Percentiles rank a stretch among this genome's conserved stretches.
Conservation (phyloP, 805 yeast genomes). For the Lipomyces yamadae region DNA sequence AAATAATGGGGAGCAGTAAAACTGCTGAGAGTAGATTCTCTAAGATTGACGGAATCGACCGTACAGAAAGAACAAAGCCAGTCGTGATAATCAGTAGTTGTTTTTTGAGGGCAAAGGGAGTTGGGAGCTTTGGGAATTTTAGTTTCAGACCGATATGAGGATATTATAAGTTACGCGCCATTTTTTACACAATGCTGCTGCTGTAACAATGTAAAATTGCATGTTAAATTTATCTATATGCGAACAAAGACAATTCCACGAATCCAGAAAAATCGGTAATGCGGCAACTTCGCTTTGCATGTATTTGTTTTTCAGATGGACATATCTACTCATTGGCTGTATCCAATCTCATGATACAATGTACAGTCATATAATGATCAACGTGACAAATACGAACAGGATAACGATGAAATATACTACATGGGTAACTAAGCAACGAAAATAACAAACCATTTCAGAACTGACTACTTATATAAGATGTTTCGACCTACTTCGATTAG, state of each 20-base stretch:
- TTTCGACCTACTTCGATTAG: conserved; percentile 41
- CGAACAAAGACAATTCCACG: not conserved
- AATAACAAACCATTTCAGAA: not conserved
- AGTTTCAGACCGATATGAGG: not conserved
- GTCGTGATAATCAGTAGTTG: not conserved
- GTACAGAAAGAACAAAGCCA: not conserved
- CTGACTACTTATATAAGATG: conserved; percentile 45
- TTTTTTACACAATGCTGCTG: not conserved
- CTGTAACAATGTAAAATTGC: not conserved
- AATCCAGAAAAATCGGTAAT: not conserved
- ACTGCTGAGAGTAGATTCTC: not conserved
- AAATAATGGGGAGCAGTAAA: not conserved
- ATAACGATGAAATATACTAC: not conserved
- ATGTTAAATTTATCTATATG: not conserved
- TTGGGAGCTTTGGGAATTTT: not conserved
- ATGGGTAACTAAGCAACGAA: not conserved
- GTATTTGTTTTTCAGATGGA: not conserved
- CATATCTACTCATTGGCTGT: not conserved
- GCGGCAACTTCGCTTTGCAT: not conserved
- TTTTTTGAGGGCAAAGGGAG: not conserved
- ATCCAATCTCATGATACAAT: not conserved
- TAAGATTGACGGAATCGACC: not conserved
- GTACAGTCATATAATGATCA: not conserved
- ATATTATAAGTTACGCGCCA: too few relatives aligned
- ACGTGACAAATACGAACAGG: not conserved